Evolutionary conservation across 2,329 filamentous ascomycete species (phyloP), one percentile per base, ranked within the genome.

Genomic region (Xylariaceae sp.): DNA sequence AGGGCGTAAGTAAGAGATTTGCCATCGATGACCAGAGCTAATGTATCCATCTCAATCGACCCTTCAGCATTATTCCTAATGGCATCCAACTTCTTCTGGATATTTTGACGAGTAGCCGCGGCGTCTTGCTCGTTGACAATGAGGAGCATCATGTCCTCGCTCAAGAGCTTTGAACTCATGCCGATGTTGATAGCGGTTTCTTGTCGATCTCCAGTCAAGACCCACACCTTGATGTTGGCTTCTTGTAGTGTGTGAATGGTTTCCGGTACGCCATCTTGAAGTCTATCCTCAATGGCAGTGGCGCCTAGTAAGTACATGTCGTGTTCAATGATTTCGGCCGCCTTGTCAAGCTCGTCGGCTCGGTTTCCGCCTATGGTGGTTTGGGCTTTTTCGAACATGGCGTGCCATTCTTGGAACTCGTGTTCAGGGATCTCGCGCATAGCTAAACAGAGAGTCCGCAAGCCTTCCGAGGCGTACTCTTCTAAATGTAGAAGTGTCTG

Each of bases 101-200:
- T 79, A 68, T 96, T 98, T 70, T 95, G 90, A 47, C 91, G 83
- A 3, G 95, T 98, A 4, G 87, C 90, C 31, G 82, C 80, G 12
- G 92, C 83, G 45, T 79, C 83, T 67, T 98, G 93, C 72, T 99
- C 95, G 70, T 99, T 99, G 70, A 99, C 84, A 67, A 99, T 97
- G 52, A 99, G 79, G 9, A 99, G 83, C 70, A 95, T 96, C 95
- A 99, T 99, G 68, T 99, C 96, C 75, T 99, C 95, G 65, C 92
- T 96, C 59, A 99, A 91, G 46, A 99, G 84, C 77, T 98, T 98
- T 78, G 95, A 99, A 73, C 92, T 97, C 95, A 99, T 99, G 63
- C 96, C 95, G 65, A 99, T 99, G 74, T 99, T 99, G 83, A 99
- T 99, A 54, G 95, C 95, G 24, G 95, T 99, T 76, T 99, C 95